phyloP scores from a whole-genome alignment of 2,329 filamentous ascomycete genomes.

The Cercospora brassicicola region DNA sequence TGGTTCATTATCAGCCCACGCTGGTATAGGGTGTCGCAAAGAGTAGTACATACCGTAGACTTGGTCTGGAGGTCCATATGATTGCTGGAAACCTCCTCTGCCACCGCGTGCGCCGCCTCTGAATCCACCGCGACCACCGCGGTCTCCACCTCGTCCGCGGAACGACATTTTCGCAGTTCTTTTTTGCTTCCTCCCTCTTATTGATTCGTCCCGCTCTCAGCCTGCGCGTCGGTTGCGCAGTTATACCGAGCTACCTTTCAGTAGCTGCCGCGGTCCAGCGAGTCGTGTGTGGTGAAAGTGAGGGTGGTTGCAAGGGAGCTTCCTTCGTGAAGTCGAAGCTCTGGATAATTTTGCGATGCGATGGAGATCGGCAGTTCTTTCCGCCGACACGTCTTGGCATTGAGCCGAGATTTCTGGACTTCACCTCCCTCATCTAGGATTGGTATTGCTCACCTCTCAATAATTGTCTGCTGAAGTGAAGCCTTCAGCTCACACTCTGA shows the following conservation, averaged over 20 bases:
- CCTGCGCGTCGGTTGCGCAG: constrained; percentile 10
- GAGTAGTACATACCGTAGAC: constrained; percentile 42
- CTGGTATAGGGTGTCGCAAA: background rate
- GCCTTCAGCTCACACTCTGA: background rate
- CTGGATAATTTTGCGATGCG: constrained; percentile 10
- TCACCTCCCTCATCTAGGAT: background rate
- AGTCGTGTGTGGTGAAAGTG: background rate
- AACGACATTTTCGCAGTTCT: constrained; percentile 30
- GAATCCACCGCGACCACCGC: constrained; percentile 32
- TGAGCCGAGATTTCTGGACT: background rate
- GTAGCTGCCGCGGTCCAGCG: background rate
- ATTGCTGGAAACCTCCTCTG: constrained; percentile 40
- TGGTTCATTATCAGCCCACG: background rate
- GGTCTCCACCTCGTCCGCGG: constrained; percentile 29
- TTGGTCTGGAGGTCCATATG: constrained; percentile 47
- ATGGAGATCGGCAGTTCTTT: background rate
- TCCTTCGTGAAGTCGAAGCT: background rate
- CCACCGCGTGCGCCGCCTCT: constrained; percentile 33
- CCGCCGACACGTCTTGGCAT: background rate
- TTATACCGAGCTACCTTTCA: background rate
- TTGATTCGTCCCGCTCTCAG: background rate
- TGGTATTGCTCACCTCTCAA: background rate
- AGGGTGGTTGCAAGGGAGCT: background rate
- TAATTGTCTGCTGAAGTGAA: background rate
- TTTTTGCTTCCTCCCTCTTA: background rate